Conservation (phyloP, 2,329 filamentous ascomycete genomes). For the Paracoccidioides lutzii region DNA sequence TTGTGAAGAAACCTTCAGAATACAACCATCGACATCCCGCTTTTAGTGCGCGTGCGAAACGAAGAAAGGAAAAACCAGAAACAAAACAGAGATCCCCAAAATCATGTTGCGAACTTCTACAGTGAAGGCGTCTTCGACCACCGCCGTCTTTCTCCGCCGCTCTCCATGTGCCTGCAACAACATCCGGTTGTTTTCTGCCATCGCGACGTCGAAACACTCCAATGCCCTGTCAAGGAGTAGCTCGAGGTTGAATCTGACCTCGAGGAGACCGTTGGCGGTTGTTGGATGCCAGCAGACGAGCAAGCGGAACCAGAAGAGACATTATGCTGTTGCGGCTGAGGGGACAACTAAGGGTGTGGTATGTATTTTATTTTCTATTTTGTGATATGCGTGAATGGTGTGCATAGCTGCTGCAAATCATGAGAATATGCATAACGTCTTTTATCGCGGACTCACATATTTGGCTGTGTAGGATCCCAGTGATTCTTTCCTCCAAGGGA, state of each 20-base stretch:
- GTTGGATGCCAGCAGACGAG: constrained; percentile 23
- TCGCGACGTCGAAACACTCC: not conserved
- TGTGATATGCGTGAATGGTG: not conserved
- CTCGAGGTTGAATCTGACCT: constrained; percentile 25
- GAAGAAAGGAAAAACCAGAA: not conserved
- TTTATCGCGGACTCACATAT: constrained; percentile 14
- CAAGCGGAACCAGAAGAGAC: constrained; percentile 31
- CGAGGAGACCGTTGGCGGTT: constrained; percentile 32
- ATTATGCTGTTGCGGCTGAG: constrained; percentile 48
- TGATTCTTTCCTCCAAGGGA: constrained; percentile 93
- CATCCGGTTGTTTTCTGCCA: constrained; percentile 7
- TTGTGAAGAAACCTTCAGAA: not conserved
- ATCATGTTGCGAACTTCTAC: constrained; percentile 17
- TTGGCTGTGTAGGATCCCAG: constrained; percentile 53
- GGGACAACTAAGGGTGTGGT: constrained; percentile 50
- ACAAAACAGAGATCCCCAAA: not conserved
- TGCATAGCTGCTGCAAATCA: not conserved
- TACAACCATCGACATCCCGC: not conserved
- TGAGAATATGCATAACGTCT: not conserved
- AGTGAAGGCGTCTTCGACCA: constrained; percentile 25
- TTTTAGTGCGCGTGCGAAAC: not conserved
- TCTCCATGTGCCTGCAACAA: constrained; percentile 19
- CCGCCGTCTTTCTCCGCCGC: constrained; percentile 26
- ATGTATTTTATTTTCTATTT: constrained; percentile 22
- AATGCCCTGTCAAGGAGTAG: constrained; percentile 9